Conservation (phyloP, 768 basidiomycete species). For the Galerina sulciceps region DNA sequence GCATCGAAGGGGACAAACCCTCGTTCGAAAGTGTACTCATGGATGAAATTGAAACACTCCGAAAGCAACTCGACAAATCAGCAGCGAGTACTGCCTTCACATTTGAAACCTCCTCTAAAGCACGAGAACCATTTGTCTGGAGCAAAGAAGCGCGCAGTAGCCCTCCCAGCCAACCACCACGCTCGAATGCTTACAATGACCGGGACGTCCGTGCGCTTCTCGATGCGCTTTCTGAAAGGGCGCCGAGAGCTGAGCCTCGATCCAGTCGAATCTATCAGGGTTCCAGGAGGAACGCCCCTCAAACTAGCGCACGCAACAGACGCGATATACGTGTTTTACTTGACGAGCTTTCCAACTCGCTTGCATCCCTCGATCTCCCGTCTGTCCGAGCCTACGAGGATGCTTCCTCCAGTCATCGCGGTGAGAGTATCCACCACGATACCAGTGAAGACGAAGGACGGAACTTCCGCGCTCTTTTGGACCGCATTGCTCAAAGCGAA, state of each 20-base stretch:
- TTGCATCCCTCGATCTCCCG: conserved; percentile 4
- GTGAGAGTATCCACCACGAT: not conserved
- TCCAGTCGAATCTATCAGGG: not conserved
- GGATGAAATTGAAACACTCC: conserved; percentile 61
- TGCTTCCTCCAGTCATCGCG: not conserved
- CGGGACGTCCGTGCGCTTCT: conserved; percentile 22
- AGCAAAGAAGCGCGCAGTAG: not conserved
- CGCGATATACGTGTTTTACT: conserved; percentile 5
- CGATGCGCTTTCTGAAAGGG: conserved; percentile 22
- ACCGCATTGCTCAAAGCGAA: conserved; percentile 10
- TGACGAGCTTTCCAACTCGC: conserved; percentile 4
- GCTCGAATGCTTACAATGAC: not conserved
- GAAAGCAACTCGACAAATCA: conserved; percentile 66
- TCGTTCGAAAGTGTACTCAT: conserved; percentile 57
- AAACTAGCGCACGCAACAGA: not conserved
- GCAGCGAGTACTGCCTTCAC: too few species aligned
- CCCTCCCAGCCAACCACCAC: conserved; percentile 1
- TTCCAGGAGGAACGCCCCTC: not conserved
- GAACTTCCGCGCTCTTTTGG: conserved; percentile 12
- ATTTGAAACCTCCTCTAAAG: not conserved
- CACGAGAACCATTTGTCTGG: not conserved
- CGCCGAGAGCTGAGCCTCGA: not conserved
- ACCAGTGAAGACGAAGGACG: not conserved
- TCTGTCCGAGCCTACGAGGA: not conserved
- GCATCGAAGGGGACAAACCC: conserved; percentile 51